Evolutionary conservation across 192 early-diverging fungal species (phyloP), one percentile per base, ranked within the genome.

Genomic region (Ambispora gerdemannii): DNA sequence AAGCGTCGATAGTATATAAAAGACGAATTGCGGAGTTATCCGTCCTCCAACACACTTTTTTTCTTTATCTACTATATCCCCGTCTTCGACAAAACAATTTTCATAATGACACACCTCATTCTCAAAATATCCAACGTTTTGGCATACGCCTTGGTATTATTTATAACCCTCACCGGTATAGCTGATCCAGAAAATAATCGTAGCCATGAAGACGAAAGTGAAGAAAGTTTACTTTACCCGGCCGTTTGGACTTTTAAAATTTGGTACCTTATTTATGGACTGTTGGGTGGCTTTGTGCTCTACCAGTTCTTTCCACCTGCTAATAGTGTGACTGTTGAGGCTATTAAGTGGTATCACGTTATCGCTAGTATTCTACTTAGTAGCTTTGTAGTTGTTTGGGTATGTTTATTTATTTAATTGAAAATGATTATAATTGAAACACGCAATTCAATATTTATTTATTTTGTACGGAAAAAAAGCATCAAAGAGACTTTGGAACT

Each of bases 251-350:
- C 65, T 20, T 67, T 67, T 67, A 3, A 6, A 53, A 70, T 70
- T 70, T 70, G 52, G 52, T 0, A 0, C 2, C 25, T 70, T 11
- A 70, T 60, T 60, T 50, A 70, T 33, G 0, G 28, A 3, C 47
- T 70, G 49, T 49, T 70, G 1, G 1, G 17, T n/a, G 68, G 68
- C 0, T 70, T 70, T 24, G 17, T 70, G 3, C 22, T 70, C 43
- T 70, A 70, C 47, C 68, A 70, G 60, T 70, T 52, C 55, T 60
- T 38, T 13, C 25, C 31, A 13, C 8, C 55, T 22, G 68, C 55
- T 17, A 36, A 70, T 3, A 10, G 30, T 32, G 68, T 19, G 1
- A 31, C 58, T 20, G 30, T 70, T 50, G 56, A 60, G 2, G 68
- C 55, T 15, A 6, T 70, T 20, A 30, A 33, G 36, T 70, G 15